Conservation (phyloP, 78 protist genomes). For the Acrasis kona region DNA sequence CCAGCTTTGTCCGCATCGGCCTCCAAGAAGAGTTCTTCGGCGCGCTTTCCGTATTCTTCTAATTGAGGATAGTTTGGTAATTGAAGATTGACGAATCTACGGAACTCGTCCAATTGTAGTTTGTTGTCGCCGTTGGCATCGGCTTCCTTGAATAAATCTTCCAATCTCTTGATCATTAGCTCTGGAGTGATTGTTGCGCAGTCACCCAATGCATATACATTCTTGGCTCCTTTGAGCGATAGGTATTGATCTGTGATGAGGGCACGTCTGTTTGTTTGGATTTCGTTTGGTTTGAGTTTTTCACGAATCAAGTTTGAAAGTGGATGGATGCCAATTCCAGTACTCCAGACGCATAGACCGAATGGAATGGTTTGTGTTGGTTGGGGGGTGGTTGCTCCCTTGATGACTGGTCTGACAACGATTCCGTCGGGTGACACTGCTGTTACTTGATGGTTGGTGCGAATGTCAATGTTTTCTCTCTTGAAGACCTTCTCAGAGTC, state of each 20-base stretch:
- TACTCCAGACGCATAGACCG: constrained; percentile 54
- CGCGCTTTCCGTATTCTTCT: background rate
- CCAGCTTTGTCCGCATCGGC: constrained; percentile 35
- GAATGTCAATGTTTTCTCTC: no score
- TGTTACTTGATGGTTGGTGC: no score
- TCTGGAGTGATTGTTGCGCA: constrained; percentile 35
- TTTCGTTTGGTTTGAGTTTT: constrained; percentile 25
- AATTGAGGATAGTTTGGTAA: constrained; percentile 32
- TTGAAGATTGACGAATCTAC: background rate
- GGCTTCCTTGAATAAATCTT: constrained; percentile 40
- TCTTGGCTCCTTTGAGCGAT: background rate
- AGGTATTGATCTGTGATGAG: constrained; percentile 14
- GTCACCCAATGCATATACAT: constrained; percentile 38
- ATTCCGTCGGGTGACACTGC: no score
- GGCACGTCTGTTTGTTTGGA: constrained; percentile 15
- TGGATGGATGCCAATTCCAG: constrained; percentile 44
- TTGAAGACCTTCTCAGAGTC: constrained; percentile 4
- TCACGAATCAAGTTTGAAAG: background rate
- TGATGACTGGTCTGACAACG: no score
- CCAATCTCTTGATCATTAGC: constrained; percentile 6
- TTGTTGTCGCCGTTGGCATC: constrained; percentile 31
- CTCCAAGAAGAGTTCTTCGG: constrained; percentile 15
- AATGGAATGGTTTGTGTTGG: constrained; percentile 26
- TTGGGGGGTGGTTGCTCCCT: no score
- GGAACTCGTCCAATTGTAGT: constrained; percentile 23